Evolutionary conservation across 208 protist species (phyloP).

Genomic region (Trypanosoma congolense): DNA sequence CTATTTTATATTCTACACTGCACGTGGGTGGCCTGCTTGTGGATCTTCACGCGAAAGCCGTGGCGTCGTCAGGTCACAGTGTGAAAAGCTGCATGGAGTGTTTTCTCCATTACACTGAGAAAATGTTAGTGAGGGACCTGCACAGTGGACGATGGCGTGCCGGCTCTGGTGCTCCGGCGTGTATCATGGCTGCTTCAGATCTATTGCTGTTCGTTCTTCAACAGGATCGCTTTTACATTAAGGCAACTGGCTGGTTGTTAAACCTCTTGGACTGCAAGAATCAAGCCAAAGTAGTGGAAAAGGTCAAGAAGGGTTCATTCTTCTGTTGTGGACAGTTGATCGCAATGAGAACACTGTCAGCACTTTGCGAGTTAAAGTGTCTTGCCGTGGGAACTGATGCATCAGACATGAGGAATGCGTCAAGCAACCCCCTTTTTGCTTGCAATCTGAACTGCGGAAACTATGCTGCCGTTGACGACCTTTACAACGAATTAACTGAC

Average conservation of each 20-base stretch:
- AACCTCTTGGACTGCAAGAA: conserved; percentile 9
- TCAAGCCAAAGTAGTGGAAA: conserved; percentile 6
- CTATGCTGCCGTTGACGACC: not conserved
- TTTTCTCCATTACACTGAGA: conserved; percentile 20
- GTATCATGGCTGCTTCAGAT: conserved; percentile 15
- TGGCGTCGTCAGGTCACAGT: not conserved
- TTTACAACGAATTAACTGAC: conserved; percentile 1
- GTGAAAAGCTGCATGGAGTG: conserved; percentile 5
- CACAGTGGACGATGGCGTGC: conserved; percentile 8
- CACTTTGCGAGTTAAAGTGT: conserved; percentile 9
- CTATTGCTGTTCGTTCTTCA: conserved; percentile 22
- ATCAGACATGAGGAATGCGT: not conserved
- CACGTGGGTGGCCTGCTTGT: conserved; percentile 15
- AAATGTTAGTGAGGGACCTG: conserved; percentile 11
- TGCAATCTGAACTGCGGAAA: conserved; percentile 1
- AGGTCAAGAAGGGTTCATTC: not conserved
- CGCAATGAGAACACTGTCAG: conserved; percentile 18
- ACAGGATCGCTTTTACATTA: conserved; percentile 11
- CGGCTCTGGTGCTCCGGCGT: not conserved
- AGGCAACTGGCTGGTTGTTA: conserved; percentile 12
- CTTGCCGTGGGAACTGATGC: not conserved
- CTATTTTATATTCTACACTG: conserved; percentile 21
- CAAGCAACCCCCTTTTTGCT: conserved; percentile 2
- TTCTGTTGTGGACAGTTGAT: conserved; percentile 21
- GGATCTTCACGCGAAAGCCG: conserved; percentile 6